These are phyloP conservation scores for Globisporangium yorkense DNA, from an alignment of 352 stramenopile species.

Conservation along the genomic window DNA sequence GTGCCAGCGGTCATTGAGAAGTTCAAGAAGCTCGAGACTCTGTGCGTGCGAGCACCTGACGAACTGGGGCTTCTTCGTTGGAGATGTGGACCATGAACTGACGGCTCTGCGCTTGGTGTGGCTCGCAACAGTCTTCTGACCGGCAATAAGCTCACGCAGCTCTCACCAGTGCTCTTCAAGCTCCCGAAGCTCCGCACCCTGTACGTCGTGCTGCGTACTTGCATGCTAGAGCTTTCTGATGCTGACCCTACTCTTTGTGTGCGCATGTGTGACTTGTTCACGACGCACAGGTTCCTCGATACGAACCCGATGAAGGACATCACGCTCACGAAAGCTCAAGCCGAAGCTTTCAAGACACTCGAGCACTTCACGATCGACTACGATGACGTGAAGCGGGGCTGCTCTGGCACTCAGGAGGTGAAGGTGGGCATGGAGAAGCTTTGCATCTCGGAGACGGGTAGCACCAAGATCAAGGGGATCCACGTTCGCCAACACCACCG, in stretches of 20 bases:
- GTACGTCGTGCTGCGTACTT: not conserved
- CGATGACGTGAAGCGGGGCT: not conserved
- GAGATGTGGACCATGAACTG: too few relatives aligned
- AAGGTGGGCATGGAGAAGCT: not conserved
- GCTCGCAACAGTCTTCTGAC: not conserved
- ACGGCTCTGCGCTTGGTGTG: not conserved
- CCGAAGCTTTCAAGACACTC: not conserved
- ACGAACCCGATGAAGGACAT: not conserved
- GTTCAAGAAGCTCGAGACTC: constrained; percentile 1
- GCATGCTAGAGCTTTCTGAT: not conserved
- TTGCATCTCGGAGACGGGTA: not conserved
- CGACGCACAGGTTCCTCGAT: not conserved
- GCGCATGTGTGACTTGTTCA: too few relatives aligned
- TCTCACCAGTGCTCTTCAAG: not conserved
- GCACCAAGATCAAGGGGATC: not conserved
- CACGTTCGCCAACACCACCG: not conserved
- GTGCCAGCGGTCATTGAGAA: not conserved
- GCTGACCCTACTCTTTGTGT: too few relatives aligned
- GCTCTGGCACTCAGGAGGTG: not conserved
- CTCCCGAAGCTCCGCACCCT: not conserved
- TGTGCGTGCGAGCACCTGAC: not conserved
- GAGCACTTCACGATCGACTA: not conserved
- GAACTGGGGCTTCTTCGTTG: too few relatives aligned
- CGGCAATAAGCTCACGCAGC: not conserved
- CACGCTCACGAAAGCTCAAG: not conserved